phyloP scores from a whole-genome alignment of 2,329 filamentous ascomycete species.

The Penicillium nordicum region DNA sequence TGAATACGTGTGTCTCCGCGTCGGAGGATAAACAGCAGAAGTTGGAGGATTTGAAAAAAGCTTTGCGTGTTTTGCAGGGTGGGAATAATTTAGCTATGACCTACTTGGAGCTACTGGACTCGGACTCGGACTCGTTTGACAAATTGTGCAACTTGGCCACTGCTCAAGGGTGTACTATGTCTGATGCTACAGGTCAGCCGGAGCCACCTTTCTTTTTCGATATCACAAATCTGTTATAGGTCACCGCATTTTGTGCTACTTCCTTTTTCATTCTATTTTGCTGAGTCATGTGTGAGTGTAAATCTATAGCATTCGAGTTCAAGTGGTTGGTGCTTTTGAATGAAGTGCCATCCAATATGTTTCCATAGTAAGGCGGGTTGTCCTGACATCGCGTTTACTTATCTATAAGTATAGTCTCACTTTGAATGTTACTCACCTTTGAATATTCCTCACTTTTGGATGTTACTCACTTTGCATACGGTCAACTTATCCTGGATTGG shows the following conservation, averaged over 20 bases:
- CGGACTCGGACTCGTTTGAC: not conserved
- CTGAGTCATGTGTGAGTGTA: too few species aligned
- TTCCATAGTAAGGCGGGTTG: not conserved
- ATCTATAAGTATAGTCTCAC: too few species aligned
- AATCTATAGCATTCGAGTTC: not conserved
- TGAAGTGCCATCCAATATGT: too few species aligned
- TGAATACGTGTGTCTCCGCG: not conserved
- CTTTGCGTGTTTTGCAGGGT: constrained; percentile 1
- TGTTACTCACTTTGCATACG: too few species aligned
- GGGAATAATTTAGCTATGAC: constrained; percentile 5
- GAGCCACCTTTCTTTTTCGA: constrained; percentile 1
- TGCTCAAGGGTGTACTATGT: not conserved
- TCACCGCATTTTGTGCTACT: rapidly evolving
- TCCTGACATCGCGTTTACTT: not conserved
- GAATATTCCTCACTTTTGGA: not conserved
- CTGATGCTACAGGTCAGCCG: not conserved
- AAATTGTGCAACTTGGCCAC: not conserved
- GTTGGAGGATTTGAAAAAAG: constrained; percentile 1
- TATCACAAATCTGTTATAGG: not conserved
- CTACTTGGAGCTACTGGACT: constrained; percentile 4
- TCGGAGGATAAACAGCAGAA: constrained; percentile 4
- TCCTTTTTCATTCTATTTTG: not conserved
- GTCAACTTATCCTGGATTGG: too few species aligned
- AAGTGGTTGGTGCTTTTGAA: too few species aligned
- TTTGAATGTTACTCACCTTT: rapidly evolving